Conservation (phyloP, 1,139 yeast species). For the Sugiyamaella grinbergsii region DNA sequence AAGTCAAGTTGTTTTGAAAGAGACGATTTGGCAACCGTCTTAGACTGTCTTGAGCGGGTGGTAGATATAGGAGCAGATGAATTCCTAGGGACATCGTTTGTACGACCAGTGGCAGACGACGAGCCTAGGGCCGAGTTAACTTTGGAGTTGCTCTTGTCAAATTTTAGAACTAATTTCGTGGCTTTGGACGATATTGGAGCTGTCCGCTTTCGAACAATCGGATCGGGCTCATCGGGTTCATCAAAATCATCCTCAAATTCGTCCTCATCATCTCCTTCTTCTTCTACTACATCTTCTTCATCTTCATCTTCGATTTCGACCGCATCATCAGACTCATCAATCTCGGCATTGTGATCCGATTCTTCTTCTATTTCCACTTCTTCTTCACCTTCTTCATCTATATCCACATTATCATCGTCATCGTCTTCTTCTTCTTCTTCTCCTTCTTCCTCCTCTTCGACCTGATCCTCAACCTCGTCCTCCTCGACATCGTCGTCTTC, state of each 20-base stretch:
- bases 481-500: slow-evolving; percentile 28
- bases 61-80: not conserved
- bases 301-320: slow-evolving; percentile 9
- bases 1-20: slow-evolving; percentile 2
- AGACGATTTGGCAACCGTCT: not conserved
- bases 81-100: not conserved
- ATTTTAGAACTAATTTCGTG: slow-evolving; percentile 19
- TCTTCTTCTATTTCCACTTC: slow-evolving; percentile 8
- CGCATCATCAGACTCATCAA: slow-evolving; percentile 5
- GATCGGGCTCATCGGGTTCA: slow-evolving; percentile 17
- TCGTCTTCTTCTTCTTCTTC: slow-evolving; percentile 25
- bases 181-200: not conserved
- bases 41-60: slow-evolving; percentile 2
- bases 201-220: slow-evolving; percentile 10
- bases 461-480: slow-evolving; percentile 25
- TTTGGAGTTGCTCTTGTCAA: slow-evolving; percentile 19
- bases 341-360: not conserved
- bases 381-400: slow-evolving; percentile 1
- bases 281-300: slow-evolving; percentile 11
- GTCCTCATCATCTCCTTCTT: slow-evolving; percentile 15
- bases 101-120: not conserved
- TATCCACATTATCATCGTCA: slow-evolving; percentile 3
- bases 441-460: slow-evolving; percentile 18
- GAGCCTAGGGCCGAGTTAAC: not conserved
- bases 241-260: slow-evolving; percentile 20